Percentiles rank a stretch among this genome's conserved stretches.
Conservation (phyloP, 1,284 basidiomycete genomes). For the Hortiboletus rubellus region DNA sequence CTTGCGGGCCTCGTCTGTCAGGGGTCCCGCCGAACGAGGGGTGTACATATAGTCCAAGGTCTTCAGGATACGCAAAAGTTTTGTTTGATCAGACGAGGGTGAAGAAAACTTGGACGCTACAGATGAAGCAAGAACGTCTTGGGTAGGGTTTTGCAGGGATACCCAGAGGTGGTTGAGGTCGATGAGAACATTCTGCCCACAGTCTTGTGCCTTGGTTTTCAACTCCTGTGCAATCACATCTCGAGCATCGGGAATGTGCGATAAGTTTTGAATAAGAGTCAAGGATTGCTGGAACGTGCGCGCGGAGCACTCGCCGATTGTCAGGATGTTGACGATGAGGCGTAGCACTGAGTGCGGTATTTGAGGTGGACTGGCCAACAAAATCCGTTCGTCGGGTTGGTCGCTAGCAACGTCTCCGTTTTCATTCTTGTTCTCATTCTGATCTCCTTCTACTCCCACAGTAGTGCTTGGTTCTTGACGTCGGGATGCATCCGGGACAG, state of each 20-base stretch:
- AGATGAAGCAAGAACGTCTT: conserved; percentile 61
- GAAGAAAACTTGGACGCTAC: conserved; percentile 88
- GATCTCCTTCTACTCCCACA: conserved; percentile 26
- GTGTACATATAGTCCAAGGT: conserved; percentile 96
- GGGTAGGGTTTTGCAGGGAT: conserved; percentile 57
- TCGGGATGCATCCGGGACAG: conserved; percentile 10
- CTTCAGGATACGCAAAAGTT: conserved; percentile 89
- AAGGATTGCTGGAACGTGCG: conserved; percentile 91
- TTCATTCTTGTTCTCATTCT: conserved; percentile 31
- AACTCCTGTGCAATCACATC: conserved; percentile 88
- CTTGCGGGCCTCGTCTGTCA: conserved; percentile 40
- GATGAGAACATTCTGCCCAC: conserved; percentile 69
- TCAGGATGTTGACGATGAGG: conserved; percentile 91
- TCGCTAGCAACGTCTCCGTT: conserved; percentile 34
- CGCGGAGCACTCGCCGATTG: conserved; percentile 92
- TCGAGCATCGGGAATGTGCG: conserved; percentile 82
- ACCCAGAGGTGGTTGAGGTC: conserved; percentile 77
- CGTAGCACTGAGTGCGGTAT: conserved; percentile 81
- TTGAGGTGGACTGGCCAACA: conserved; percentile 74
- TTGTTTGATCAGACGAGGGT: conserved; percentile 90
- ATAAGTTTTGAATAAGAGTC: conserved; percentile 86
- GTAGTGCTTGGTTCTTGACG: conserved; percentile 17
- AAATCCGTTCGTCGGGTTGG: conserved; percentile 57
- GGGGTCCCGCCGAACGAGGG: conserved; percentile 52
- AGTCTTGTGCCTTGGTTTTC: conserved; percentile 79